A percentile compares a stretch with the other conserved stretches of the same genome.
These are phyloP conservation scores for sunflower (Helianthus annuus) DNA, from an alignment of 129 eudicot genomes.

Conservation along the genomic window HanXRQr2.0-SUNRISE NC_035445.2:125253993-125254492, in stretches of 20 bases:
- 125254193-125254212: slow-evolving; percentile 24
- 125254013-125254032: too few relatives aligned
- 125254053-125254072: too few relatives aligned
- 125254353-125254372: slow-evolving; percentile 3
- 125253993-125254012: too few relatives aligned
- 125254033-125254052: too few relatives aligned
- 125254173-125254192: slow-evolving; percentile 21
- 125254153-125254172: slow-evolving; percentile 15
- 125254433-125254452: too few relatives aligned
- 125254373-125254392: too few relatives aligned
- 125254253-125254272: slow-evolving; percentile 18
- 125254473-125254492: too few relatives aligned
- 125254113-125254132: neutral
- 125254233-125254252: slow-evolving; percentile 18
- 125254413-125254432: too few relatives aligned
- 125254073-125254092: neutral
- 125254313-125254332: slow-evolving; percentile 2
- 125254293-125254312: neutral
- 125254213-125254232: slow-evolving; percentile 34
- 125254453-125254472: too few relatives aligned
- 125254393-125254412: too few relatives aligned
- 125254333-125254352: slow-evolving; percentile 25
- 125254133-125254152: slow-evolving; percentile 13
- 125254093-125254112: slow-evolving; percentile 21
- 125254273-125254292: neutral